Conservation (phyloP, 495 filamentous ascomycete genomes). For the Lasiosphaeria ovina region DNA sequence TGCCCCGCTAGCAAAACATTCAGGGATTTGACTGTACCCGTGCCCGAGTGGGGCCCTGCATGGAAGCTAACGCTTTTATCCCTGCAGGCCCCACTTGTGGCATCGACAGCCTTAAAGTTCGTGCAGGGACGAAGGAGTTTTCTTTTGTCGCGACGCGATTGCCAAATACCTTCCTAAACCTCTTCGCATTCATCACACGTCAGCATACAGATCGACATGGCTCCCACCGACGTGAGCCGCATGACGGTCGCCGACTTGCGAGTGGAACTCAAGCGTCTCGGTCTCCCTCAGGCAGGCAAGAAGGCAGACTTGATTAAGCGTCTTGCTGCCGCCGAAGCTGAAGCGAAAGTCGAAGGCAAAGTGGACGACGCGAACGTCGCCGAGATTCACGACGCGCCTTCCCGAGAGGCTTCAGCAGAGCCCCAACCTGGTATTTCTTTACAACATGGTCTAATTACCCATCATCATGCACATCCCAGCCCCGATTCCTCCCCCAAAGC, state of each 20-base stretch:
- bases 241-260: constrained; percentile 61
- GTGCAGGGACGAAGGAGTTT: neutral
- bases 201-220: constrained; percentile 32
- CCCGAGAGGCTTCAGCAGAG: too few species aligned
- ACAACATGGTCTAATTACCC: too few species aligned
- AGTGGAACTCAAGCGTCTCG: constrained; percentile 55
- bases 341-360: constrained; percentile 16
- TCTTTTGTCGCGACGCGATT: constrained; percentile 18
- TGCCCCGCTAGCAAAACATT: too few species aligned
- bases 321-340: constrained; percentile 37
- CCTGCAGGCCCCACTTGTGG: neutral
- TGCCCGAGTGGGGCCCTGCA: neutral
- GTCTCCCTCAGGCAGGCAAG: constrained; percentile 52
- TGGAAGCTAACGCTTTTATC: neutral
- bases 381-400: neutral
- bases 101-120: constrained; percentile 6
- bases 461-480: too few species aligned
- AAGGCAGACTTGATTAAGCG: constrained; percentile 58
- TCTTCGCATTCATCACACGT: neutral
- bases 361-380: constrained; percentile 9
- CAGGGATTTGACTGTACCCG: too few species aligned
- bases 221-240: constrained; percentile 52
- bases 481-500: constrained; percentile 3
- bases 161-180: neutral
- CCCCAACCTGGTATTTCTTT: too few species aligned